A percentile compares a stretch with the other conserved stretches of the same genome.
These are phyloP conservation scores for Chaetomium tenue DNA, from an alignment of 495 filamentous ascomycete species.

Conservation along the genomic window DNA sequence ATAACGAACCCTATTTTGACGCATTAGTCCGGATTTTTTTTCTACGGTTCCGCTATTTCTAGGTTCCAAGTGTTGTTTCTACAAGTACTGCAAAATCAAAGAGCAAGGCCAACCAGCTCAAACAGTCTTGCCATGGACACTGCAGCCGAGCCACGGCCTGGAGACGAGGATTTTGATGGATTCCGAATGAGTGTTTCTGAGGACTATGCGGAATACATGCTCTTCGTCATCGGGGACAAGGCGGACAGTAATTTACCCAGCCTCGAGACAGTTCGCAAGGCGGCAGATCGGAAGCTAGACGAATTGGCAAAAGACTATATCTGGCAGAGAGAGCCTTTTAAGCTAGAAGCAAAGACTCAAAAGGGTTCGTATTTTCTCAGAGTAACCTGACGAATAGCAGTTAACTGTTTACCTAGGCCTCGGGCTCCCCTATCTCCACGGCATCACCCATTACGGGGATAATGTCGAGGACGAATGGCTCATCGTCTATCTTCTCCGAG, in stretches of 20 bases:
- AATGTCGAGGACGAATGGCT: slow-evolving; percentile 97
- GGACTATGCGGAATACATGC: slow-evolving; percentile 81
- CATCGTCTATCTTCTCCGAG: slow-evolving; percentile 84
- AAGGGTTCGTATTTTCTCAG: slow-evolving; percentile 48
- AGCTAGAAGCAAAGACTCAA: slow-evolving; percentile 55
- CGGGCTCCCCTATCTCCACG: slow-evolving; percentile 57
- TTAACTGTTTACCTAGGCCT: slow-evolving; percentile 17
- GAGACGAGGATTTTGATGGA: slow-evolving; percentile 53
- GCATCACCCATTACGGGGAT: slow-evolving; percentile 82
- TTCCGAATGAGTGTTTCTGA: slow-evolving; percentile 78
- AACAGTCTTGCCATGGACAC: slow-evolving; percentile 23
- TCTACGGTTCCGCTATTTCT: too few species aligned
- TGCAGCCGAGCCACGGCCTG: slow-evolving; percentile 29
- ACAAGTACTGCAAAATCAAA: background rate
- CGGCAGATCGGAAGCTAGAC: slow-evolving; percentile 60
- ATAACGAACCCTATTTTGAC: too few species aligned
- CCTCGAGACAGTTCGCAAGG: slow-evolving; percentile 69
- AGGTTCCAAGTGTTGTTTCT: background rate
- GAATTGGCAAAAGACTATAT: slow-evolving; percentile 77
- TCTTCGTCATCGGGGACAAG: slow-evolving; percentile 66
- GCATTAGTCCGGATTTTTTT: too few species aligned
- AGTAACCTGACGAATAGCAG: background rate
- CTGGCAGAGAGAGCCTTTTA: slow-evolving; percentile 86
- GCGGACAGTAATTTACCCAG: slow-evolving; percentile 48
- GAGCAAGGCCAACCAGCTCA: background rate